Percentiles rank a stretch among this genome's conserved stretches.
Conservation (phyloP, 1,139 yeast species). For the Diutina siamensis region DNA sequence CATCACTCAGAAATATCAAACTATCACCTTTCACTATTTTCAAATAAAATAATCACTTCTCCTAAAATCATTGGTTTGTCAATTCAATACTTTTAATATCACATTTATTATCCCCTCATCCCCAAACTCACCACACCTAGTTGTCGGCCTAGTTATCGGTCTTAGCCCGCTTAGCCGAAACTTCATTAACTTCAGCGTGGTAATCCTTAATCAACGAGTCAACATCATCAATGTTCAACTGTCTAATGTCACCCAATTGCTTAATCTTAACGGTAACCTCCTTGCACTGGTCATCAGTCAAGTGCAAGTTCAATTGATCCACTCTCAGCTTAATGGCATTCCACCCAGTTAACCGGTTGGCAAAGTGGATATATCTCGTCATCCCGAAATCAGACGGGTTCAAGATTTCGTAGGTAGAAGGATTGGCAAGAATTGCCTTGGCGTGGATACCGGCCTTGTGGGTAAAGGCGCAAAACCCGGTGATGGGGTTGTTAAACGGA, state of each 20-base stretch:
- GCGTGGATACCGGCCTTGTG: constrained; percentile 99
- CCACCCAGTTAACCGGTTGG: constrained; percentile 98
- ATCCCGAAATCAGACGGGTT: constrained; percentile 93
- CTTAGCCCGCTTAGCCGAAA: too few species aligned
- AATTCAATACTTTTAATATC: too few species aligned
- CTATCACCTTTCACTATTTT: too few species aligned
- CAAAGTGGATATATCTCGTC: constrained; percentile 92
- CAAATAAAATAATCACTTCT: too few species aligned
- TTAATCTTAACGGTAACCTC: constrained; percentile 91
- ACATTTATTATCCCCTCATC: too few species aligned
- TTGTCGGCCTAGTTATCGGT: too few species aligned
- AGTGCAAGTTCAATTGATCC: constrained; percentile 83
- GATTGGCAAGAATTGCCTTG: constrained; percentile 96
- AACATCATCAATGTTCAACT: constrained; percentile 90
- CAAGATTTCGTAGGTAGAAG: constrained; percentile 93
- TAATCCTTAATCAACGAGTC: constrained; percentile 91
- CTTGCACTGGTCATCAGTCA: constrained; percentile 89
- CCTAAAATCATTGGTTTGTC: too few species aligned
- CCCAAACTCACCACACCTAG: too few species aligned
- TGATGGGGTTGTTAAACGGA: constrained; percentile 97
- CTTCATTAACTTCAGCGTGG: constrained; percentile 47
- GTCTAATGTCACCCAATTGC: constrained; percentile 89
- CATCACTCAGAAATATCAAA: too few species aligned
- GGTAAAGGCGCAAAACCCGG: constrained; percentile 98
- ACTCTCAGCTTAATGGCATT: constrained; percentile 97